These are phyloP conservation scores for Penicillium arizonense DNA, from an alignment of 495 filamentous ascomycete species.

Conservation along the genomic window DNA sequence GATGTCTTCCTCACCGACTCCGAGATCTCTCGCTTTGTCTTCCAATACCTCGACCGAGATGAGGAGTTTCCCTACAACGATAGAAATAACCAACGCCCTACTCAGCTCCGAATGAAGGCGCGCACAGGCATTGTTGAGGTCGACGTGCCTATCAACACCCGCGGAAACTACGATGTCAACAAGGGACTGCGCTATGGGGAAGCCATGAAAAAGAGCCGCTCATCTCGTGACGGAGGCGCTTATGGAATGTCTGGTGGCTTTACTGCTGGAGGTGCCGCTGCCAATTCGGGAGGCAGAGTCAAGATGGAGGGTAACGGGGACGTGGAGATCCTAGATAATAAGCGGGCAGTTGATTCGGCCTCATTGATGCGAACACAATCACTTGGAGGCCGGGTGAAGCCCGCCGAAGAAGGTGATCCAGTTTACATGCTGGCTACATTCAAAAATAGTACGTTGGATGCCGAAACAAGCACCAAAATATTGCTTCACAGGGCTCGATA, in stretches of 20 bases:
- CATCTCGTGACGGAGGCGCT: conserved; percentile 55
- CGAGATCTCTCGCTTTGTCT: conserved; percentile 53
- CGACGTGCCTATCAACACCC: conserved; percentile 65
- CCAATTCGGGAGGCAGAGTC: conserved; percentile 28
- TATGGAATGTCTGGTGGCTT: conserved; percentile 61
- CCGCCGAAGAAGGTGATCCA: conserved; percentile 56
- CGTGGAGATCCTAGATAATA: conserved; percentile 35
- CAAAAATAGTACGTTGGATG: conserved; percentile 50
- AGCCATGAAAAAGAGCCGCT: conserved; percentile 55
- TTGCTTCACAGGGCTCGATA: conserved; percentile 1
- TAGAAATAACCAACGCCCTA: conserved; percentile 50
- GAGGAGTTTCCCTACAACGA: conserved; percentile 56
- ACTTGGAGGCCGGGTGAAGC: conserved; percentile 65
- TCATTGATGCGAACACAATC: conserved; percentile 44
- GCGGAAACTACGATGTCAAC: conserved; percentile 59
- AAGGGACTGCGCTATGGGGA: conserved; percentile 67
- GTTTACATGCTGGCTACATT: conserved; percentile 74
- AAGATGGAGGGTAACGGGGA: conserved; percentile 37
- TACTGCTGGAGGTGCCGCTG: conserved; percentile 34
- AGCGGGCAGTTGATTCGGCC: conserved; percentile 34
- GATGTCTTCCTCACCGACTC: conserved; percentile 60
- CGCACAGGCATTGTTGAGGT: conserved; percentile 69
- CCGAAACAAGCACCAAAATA: not conserved
- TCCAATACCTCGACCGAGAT: conserved; percentile 64
- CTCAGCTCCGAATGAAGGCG: conserved; percentile 64